Evolutionary conservation across 768 basidiomycete species (phyloP).

Genomic region (Macrolepiota dolichaula): DNA sequence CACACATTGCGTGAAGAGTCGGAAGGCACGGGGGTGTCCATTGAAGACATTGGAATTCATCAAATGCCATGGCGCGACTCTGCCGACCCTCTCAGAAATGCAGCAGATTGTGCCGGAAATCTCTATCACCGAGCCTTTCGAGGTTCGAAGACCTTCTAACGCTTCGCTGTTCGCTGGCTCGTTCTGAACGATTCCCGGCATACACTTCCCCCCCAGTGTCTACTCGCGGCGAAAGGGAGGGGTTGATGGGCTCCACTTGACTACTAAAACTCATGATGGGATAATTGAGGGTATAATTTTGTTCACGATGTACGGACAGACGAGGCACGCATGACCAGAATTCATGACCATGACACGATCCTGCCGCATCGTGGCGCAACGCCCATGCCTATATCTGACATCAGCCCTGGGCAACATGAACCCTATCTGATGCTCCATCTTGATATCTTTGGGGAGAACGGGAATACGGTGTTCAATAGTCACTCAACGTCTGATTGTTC

Average conservation of each 20-base stretch:
- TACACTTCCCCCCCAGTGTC: background rate
- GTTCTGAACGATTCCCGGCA: background rate
- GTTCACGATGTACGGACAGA: background rate
- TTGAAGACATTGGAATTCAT: constrained; percentile 24
- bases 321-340: background rate
- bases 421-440: too few relatives aligned
- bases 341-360: background rate
- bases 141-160: background rate
- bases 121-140: constrained; percentile 7
- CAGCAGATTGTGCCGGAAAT: constrained; percentile 10
- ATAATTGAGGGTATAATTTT: background rate
- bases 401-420: too few relatives aligned
- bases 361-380: background rate
- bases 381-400: background rate
- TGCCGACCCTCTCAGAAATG: background rate
- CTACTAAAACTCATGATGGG: background rate
- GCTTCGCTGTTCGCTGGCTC: constrained; percentile 4
- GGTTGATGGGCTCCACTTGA: background rate
- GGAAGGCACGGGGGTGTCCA: constrained; percentile 13
- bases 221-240: background rate
- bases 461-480: background rate
- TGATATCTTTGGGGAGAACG: too few relatives aligned
- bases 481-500: background rate
- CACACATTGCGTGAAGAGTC: constrained; percentile 13
- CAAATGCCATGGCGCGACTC: constrained; percentile 22